These are phyloP conservation scores for Globisporangium rhizosaccharum DNA, from an alignment of 352 stramenopile species.

Conservation along the genomic window DNA sequence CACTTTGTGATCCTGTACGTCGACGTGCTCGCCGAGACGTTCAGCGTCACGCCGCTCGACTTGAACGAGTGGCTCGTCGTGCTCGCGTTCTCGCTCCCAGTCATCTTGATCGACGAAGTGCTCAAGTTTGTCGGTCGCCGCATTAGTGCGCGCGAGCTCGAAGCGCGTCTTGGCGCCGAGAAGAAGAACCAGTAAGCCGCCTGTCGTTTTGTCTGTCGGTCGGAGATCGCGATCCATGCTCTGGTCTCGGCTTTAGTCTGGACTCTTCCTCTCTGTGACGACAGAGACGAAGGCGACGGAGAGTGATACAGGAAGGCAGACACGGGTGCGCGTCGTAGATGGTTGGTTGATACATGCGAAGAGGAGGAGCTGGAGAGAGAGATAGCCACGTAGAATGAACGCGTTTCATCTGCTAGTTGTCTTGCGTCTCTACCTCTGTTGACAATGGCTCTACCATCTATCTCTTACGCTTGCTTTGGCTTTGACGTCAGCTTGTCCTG, in stretches of 20 bases:
- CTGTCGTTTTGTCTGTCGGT: background rate
- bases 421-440: too few relatives aligned
- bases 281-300: background rate
- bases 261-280: background rate
- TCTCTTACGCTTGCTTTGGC: background rate
- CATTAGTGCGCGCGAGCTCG: constrained; percentile 70
- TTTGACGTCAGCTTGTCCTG: background rate
- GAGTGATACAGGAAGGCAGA: background rate
- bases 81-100: constrained; percentile 88
- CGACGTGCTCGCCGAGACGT: constrained; percentile 89
- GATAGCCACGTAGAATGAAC: background rate
- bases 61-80: constrained; percentile 92
- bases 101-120: constrained; percentile 94
- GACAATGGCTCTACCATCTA: too few relatives aligned
- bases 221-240: background rate
- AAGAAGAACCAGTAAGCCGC: constrained; percentile 46
- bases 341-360: background rate
- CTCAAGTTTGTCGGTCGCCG: constrained; percentile 90
- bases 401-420: background rate
- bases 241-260: background rate
- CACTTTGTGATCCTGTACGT: constrained; percentile 95
- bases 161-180: constrained; percentile 43
- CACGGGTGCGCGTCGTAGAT: background rate
- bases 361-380: background rate
- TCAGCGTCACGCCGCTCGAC: constrained; percentile 90